These are phyloP conservation scores for Halenospora varia DNA, from an alignment of 495 filamentous ascomycete species.

Conservation along the genomic window DNA sequence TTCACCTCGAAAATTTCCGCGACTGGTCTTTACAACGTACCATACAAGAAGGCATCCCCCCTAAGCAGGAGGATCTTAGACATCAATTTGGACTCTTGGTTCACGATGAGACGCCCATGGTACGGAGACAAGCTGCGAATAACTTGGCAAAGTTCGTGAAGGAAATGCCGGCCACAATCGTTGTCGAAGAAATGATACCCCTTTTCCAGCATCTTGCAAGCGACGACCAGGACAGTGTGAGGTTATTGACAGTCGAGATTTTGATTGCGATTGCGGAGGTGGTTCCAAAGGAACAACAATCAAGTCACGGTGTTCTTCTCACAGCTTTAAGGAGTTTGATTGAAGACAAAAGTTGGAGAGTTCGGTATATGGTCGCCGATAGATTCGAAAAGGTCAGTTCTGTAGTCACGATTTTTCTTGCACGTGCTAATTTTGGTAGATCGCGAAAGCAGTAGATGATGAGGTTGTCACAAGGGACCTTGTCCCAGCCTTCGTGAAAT, in stretches of 20 bases:
- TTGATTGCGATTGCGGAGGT: slow-evolving; percentile 95
- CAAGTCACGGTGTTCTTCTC: slow-evolving; percentile 88
- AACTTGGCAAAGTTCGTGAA: slow-evolving; percentile 97
- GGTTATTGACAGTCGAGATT: slow-evolving; percentile 92
- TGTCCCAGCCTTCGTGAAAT: slow-evolving; percentile 94
- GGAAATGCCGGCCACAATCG: slow-evolving; percentile 83
- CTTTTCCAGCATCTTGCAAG: slow-evolving; percentile 93
- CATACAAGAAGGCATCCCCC: slow-evolving; percentile 84
- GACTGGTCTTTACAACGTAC: slow-evolving; percentile 86
- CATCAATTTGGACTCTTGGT: slow-evolving; percentile 89
- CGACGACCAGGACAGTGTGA: slow-evolving; percentile 96
- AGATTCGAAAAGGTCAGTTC: slow-evolving; percentile 84
- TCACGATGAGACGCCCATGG: slow-evolving; percentile 98
- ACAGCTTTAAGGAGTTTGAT: slow-evolving; percentile 87
- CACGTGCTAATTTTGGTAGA: slow-evolving; percentile 44
- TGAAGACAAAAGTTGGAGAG: slow-evolving; percentile 98
- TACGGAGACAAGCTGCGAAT: slow-evolving; percentile 91
- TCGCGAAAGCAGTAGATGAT: slow-evolving; percentile 96
- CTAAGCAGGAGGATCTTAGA: slow-evolving; percentile 83
- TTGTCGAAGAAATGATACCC: slow-evolving; percentile 98
- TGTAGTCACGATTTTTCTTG: not conserved
- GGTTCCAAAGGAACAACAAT: slow-evolving; percentile 95
- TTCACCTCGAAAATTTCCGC: slow-evolving; percentile 99
- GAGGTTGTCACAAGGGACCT: slow-evolving; percentile 92
- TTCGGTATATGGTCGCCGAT: slow-evolving; percentile 98